Evolutionary conservation across 352 stramenopile genomes (phyloP).

Genomic region (Phytophthora crassamura): DNA sequence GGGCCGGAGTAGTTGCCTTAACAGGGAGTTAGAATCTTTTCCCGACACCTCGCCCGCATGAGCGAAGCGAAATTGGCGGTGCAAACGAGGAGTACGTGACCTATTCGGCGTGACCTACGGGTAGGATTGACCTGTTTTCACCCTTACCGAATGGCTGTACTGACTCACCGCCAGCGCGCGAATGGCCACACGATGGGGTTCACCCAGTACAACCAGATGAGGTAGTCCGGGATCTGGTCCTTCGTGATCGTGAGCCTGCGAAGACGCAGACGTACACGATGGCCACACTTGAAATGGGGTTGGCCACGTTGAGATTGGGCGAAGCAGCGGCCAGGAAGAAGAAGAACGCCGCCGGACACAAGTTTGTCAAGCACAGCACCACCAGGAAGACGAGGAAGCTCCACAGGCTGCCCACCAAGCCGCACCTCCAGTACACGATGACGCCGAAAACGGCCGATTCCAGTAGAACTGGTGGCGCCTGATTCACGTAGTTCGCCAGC

Average conservation of each 20-base stretch:
- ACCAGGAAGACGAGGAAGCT: conserved; percentile 37
- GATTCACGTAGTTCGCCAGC: not conserved
- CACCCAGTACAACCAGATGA: conserved; percentile 51
- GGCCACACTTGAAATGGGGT: conserved; percentile 37
- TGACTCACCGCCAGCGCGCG: conserved; percentile 37
- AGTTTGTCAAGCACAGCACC: conserved; percentile 59
- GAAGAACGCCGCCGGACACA: conserved; percentile 39
- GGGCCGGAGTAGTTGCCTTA: too few relatives aligned
- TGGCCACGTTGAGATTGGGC: conserved; percentile 44
- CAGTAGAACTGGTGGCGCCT: not conserved
- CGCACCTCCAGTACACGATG: conserved; percentile 76
- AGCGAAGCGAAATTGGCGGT: too few relatives aligned
- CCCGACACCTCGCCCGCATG: too few relatives aligned
- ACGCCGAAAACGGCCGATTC: conserved; percentile 64
- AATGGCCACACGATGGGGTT: conserved; percentile 51
- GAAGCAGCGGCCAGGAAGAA: conserved; percentile 31
- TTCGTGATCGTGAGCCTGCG: conserved; percentile 39
- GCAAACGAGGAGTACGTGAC: too few relatives aligned
- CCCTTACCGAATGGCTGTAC: too few relatives aligned
- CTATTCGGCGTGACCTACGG: too few relatives aligned
- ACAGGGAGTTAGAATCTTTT: too few relatives aligned
- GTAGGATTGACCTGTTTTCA: too few relatives aligned
- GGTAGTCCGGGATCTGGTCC: conserved; percentile 34
- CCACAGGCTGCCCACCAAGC: conserved; percentile 32
- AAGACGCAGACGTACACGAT: conserved; percentile 44